Base-by-base conservation (phyloP, 2,329 filamentous ascomycete species). In the Neofusicoccum cordaticola region DNA sequence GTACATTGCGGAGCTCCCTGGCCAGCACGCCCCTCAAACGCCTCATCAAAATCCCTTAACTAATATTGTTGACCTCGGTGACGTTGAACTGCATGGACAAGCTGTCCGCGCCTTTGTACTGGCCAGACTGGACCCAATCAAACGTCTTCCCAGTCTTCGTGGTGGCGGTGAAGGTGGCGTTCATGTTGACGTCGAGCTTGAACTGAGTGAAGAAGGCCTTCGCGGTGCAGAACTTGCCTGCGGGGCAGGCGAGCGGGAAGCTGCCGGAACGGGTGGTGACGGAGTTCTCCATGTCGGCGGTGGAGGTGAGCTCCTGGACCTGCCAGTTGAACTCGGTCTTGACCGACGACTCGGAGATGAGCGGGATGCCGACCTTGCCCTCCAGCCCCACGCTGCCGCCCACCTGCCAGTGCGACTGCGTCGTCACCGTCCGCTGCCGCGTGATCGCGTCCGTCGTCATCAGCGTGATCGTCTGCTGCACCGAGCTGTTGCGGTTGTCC, bases 401-500 rank as follows among this genome's bases (percentile, higher is more conserved):
- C 4, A 52, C 50, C 50, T 52, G 50, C 50, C 50, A 52, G 50
- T 52, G 50, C 4, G 31, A 52, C 50, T 52, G 50, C 22, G 50
- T 17, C 2, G 50, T 52, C 13, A 52, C 50, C 2, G 50, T 52
- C 0, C 50, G 22, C 34, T 52, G 50, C 31, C 50, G 50, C 2
- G 50, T 52, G 9, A 52, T 52, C 0, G 50, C 34, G n/a, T 52
- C 50, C 1, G 50, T 52, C 5, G 50, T 52, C 50, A 37, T 31
- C 31, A 52, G 50, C 50, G 50, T 35, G n/a, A 52, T 52, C 13
- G 50, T 52, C 31, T 52, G 50, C 50, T 52, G 50, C 4, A 52
- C 50, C 8, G 50, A 52, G 50, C 50, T 52, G 50, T 52, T 52
- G 50, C 50, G 50, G 50, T 52, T 52, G n/a, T 52, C 50, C 13